Conservation (phyloP, 768 basidiomycete species). For the Termitomyces titanicus region DNA sequence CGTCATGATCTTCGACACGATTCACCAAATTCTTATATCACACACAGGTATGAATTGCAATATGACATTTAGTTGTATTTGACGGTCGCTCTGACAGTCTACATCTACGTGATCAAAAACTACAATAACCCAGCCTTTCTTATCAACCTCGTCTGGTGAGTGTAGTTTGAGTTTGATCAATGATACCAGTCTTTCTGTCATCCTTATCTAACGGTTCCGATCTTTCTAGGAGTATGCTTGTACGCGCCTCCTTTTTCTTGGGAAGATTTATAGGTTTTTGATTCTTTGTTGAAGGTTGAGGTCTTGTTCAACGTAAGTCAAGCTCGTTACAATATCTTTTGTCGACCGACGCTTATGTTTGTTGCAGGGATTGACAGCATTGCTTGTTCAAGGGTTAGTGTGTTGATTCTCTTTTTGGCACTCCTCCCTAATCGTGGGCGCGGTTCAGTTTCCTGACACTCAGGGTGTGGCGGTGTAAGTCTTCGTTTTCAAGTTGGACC, state of each 20-base stretch:
- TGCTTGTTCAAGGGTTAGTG: conserved; percentile 44
- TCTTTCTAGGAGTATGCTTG: conserved; percentile 32
- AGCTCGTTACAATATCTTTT: background rate
- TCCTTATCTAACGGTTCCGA: background rate
- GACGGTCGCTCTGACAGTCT: conserved; percentile 28
- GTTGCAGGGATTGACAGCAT: conserved; percentile 39
- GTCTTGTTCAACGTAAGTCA: conserved; percentile 44
- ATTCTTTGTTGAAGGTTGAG: conserved; percentile 32
- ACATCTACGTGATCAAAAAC: conserved; percentile 43
- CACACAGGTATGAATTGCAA: conserved; percentile 37
- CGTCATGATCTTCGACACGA: conserved; percentile 47
- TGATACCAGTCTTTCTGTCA: background rate
- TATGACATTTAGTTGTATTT: background rate
- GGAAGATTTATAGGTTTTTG: background rate
- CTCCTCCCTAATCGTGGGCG: background rate
- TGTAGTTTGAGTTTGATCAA: conserved; percentile 11
- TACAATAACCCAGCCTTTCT: conserved; percentile 29
- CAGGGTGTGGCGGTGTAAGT: conserved; percentile 43
- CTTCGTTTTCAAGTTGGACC: background rate
- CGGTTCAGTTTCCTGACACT: conserved; percentile 37
- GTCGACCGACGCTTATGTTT: background rate
- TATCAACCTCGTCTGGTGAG: conserved; percentile 35
- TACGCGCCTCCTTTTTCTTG: conserved; percentile 10
- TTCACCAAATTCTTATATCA: conserved; percentile 51
- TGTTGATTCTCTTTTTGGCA: background rate